Evolutionary conservation across 805 yeast genomes (phyloP), one percentile per base, ranked within the genome.

Genomic region (Barnettozyma sucrosica): DNA sequence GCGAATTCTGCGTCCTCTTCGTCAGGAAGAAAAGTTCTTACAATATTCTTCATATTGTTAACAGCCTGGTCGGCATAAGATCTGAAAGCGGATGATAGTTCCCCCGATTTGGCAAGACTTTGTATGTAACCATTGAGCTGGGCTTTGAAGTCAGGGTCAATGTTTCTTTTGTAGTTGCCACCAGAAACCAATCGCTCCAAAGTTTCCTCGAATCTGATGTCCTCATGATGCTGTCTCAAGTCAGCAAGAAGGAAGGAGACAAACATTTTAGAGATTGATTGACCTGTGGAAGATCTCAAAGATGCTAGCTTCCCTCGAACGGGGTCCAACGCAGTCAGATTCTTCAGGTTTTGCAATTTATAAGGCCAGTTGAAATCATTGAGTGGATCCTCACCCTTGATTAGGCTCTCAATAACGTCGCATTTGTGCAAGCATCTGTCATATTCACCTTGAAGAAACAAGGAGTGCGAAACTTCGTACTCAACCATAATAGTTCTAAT

Each of bases 31-130:
- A 78, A 70, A 5, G 67, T 67, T 50, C 86, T 78, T 34, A 90
- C 86, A 14, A 89, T 78, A 13, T 76, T 73, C 62, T 89, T 89
- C 46, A 88, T 72, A 55, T 89, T 96, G 2, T 73, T 68, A 11
- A 82, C 69, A n/a, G 86, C 78, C 18, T 72, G 72, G 21, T 82
- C 92, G 55, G 83, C 86, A 61, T 85, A 89, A 3, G 69, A 59
- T 36, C 72, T 70, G 53, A 83, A 81, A 0, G 95, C 86, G 13
- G 75, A 68, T 1, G 76, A 71, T 24, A 88, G 61, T 53, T 77
- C 80, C 21, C 81, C 83, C 40, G 88, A 76, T 54, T 80, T 74
- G 8, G 77, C 69, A 20, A 92, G 69, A 23, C 84, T 85, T 7
- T 66, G 60, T 28, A 89, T 67, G 43, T 71, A 73, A 1, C 66